Conservation (phyloP, 805 yeast genomes). For the Wickerhamiella slavikovae region DNA sequence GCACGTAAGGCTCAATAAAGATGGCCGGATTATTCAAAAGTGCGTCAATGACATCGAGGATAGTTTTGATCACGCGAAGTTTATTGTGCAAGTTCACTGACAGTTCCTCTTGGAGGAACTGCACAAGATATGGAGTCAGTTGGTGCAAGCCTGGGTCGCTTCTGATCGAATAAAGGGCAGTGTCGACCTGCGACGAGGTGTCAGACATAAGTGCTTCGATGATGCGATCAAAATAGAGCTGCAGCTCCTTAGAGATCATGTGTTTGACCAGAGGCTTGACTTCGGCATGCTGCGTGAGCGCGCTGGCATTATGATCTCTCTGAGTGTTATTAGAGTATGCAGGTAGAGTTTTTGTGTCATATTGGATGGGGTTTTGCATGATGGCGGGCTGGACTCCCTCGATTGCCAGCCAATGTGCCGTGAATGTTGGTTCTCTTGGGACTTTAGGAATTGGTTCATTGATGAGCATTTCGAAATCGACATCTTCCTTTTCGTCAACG, state of each 20-base stretch:
- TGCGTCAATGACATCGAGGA: conserved; percentile 77
- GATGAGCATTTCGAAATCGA: conserved; percentile 81
- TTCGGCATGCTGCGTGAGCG: conserved; percentile 30
- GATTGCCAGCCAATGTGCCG: conserved; percentile 88
- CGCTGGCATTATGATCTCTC: conserved; percentile 33
- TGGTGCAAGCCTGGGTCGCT: conserved; percentile 95
- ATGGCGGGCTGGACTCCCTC: conserved; percentile 98
- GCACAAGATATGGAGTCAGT: conserved; percentile 87
- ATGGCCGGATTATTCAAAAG: conserved; percentile 64
- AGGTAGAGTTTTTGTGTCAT: conserved; percentile 59
- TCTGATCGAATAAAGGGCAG: conserved; percentile 68
- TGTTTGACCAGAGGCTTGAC: conserved; percentile 88
- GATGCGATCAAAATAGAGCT: conserved; percentile 79
- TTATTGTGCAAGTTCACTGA: conserved; percentile 60
- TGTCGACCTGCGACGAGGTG: conserved; percentile 39
- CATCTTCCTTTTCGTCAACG: conserved; percentile 72
- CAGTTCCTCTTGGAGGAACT: conserved; percentile 86
- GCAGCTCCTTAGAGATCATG: conserved; percentile 82
- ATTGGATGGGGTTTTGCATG: conserved; percentile 73
- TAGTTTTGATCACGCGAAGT: conserved; percentile 48
- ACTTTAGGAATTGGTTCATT: conserved; percentile 90
- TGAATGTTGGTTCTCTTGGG: conserved; percentile 77
- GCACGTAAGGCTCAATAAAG: conserved; percentile 86
- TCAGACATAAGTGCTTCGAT: conserved; percentile 48
- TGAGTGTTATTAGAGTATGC: conserved; percentile 72